Evolutionary conservation across 768 basidiomycete genomes (phyloP).

Genomic region (Baorangia bicolor): DNA sequence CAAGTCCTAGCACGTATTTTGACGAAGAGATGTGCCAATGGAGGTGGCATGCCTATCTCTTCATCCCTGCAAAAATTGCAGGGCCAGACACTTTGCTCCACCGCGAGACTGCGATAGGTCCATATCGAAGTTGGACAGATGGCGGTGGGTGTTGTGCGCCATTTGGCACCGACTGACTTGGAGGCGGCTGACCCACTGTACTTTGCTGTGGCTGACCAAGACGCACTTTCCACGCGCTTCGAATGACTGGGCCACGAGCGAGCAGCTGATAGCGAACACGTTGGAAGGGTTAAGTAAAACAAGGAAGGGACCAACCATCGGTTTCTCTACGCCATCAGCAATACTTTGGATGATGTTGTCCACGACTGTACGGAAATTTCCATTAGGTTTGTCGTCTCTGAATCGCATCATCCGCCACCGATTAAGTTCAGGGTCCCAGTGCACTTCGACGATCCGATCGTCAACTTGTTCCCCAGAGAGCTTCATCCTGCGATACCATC

Average conservation of each 20-base stretch:
- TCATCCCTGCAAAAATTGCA: conserved; percentile 57
- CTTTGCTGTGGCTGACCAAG: conserved; percentile 39
- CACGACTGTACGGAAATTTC: conserved; percentile 83
- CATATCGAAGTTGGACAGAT: conserved; percentile 44
- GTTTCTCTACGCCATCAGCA: conserved; percentile 89
- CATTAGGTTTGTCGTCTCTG: conserved; percentile 90
- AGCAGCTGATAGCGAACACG: conserved; percentile 53
- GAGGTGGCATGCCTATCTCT: conserved; percentile 43
- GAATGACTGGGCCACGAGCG: conserved; percentile 59
- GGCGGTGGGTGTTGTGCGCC: conserved; percentile 22
- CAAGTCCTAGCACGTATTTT: conserved; percentile 3
- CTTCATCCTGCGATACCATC: conserved; percentile 64
- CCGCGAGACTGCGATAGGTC: conserved; percentile 58
- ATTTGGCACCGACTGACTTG: conserved; percentile 17
- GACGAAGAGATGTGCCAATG: background rate
- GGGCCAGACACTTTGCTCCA: conserved; percentile 81
- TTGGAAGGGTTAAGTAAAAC: conserved; percentile 8
- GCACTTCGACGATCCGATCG: conserved; percentile 92
- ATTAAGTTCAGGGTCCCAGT: conserved; percentile 70
- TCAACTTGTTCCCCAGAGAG: conserved; percentile 81
- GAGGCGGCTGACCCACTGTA: conserved; percentile 21
- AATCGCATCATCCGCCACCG: conserved; percentile 93
- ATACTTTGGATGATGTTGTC: conserved; percentile 90
- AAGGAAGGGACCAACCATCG: conserved; percentile 54
- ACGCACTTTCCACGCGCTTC: conserved; percentile 74